Evolutionary conservation across 2,329 filamentous ascomycete species (phyloP).

Genomic region (Fusarium irregulare): DNA sequence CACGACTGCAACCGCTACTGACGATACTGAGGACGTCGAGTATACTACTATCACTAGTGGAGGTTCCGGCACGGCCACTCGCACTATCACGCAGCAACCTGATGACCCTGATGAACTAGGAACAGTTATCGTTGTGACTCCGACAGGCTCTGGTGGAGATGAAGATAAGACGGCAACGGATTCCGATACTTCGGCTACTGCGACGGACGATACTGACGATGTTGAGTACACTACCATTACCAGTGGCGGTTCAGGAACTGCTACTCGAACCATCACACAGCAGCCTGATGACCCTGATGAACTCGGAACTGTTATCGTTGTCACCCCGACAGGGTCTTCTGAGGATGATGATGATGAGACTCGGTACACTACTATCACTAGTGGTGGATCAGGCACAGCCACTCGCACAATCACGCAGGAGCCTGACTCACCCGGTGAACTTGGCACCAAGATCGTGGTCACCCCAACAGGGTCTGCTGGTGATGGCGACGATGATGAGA

Average conservation of each 20-base stretch:
- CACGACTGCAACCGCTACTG: neutral
- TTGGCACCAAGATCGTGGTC: neutral
- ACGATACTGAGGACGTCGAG: neutral
- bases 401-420: neutral
- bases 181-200: neutral
- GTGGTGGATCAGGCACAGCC: neutral
- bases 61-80: neutral
- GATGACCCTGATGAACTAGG: neutral
- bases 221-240: neutral
- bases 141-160: neutral
- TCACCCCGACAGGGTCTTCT: neutral
- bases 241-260: neutral
- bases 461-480: neutral
- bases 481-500: neutral
- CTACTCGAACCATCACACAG: neutral
- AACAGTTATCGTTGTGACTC: neutral
- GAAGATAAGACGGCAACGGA: neutral
- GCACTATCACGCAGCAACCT: neutral
- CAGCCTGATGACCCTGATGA: neutral
- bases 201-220: too few species aligned
- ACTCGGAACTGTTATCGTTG: neutral
- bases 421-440: neutral
- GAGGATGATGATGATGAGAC: neutral
- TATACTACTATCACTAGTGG: constrained; percentile 2
- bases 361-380: neutral